Evolutionary conservation across 2,329 filamentous ascomycete species (phyloP).

Genomic region (Helotiales sp.): DNA sequence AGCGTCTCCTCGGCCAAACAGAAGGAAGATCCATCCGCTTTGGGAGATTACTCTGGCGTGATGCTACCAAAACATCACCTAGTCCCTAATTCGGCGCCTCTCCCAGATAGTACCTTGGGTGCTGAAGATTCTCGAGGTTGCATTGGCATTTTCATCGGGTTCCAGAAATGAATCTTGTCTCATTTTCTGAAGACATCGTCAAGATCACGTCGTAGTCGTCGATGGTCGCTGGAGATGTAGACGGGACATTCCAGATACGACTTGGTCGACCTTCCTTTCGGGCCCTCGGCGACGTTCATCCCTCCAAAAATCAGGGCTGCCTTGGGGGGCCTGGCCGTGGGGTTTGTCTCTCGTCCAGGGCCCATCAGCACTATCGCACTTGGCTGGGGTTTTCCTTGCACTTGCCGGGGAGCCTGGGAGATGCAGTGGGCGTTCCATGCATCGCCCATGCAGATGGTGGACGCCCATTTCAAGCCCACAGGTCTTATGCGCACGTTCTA

Average conservation of each 20-base stretch:
- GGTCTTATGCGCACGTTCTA: background rate
- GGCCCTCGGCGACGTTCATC: background rate
- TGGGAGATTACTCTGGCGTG: slow-evolving; percentile 6
- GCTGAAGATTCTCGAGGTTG: background rate
- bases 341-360: background rate
- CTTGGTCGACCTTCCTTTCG: too few relatives aligned
- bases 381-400: background rate
- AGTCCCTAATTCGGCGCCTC: background rate
- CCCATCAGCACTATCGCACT: background rate
- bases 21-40: slow-evolving; percentile 18
- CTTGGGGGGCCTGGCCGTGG: background rate
- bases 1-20: slow-evolving; percentile 23
- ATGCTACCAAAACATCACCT: too few relatives aligned
- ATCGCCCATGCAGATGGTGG: background rate
- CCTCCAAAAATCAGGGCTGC: background rate
- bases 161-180: background rate
- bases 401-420: background rate
- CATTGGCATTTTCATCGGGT: background rate
- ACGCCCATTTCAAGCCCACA: background rate
- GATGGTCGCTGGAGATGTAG: background rate
- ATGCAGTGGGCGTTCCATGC: background rate
- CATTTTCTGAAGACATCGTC: background rate
- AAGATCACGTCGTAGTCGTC: background rate
- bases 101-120: background rate
- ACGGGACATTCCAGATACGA: background rate